These are phyloP conservation scores for Hura crepitans DNA, from an alignment of 441 rosid genomes.

Conservation along the genomic window DNA sequence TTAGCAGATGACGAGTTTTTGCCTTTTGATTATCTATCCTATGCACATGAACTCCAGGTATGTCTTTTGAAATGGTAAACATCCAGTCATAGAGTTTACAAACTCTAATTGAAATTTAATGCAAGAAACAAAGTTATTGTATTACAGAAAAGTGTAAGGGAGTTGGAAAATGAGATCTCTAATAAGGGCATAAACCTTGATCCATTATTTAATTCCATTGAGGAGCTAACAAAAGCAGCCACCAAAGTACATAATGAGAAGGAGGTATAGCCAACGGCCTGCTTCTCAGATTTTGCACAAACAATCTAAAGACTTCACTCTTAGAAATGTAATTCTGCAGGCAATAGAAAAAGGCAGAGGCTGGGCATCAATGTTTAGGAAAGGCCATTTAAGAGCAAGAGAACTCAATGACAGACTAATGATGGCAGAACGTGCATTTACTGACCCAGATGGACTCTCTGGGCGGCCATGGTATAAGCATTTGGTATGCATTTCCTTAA, in stretches of 20 bases:
- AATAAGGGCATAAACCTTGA: conserved; percentile 37
- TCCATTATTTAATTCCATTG: conserved; percentile 56
- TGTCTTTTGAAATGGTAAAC: conserved; percentile 13
- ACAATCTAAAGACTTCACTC: not conserved
- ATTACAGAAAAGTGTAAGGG: conserved; percentile 47
- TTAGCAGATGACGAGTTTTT: conserved; percentile 74
- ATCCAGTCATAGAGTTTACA: not conserved
- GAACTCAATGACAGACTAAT: conserved; percentile 75
- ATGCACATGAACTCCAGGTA: conserved; percentile 73
- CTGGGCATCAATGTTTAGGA: conserved; percentile 38
- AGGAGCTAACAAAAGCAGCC: conserved; percentile 54
- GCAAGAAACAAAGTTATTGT: conserved; percentile 20
- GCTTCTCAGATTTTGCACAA: conserved; percentile 15
- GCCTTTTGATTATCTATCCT: conserved; percentile 66
- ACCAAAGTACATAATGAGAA: conserved; percentile 42
- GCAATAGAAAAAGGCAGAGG: conserved; percentile 38
- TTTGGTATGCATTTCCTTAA: conserved; percentile 42
- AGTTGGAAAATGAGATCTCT: conserved; percentile 43
- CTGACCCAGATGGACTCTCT: conserved; percentile 68
- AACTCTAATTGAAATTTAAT: conserved; percentile 7
- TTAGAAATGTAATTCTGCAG: conserved; percentile 33
- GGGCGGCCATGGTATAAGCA: conserved; percentile 75
- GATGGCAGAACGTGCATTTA: conserved; percentile 82
- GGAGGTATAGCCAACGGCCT: conserved; percentile 37
- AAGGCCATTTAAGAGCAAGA: conserved; percentile 39